Base-by-base conservation (phyloP, 2,329 filamentous ascomycete genomes). In the Phaeosphaeriaceae sp. region DNA sequence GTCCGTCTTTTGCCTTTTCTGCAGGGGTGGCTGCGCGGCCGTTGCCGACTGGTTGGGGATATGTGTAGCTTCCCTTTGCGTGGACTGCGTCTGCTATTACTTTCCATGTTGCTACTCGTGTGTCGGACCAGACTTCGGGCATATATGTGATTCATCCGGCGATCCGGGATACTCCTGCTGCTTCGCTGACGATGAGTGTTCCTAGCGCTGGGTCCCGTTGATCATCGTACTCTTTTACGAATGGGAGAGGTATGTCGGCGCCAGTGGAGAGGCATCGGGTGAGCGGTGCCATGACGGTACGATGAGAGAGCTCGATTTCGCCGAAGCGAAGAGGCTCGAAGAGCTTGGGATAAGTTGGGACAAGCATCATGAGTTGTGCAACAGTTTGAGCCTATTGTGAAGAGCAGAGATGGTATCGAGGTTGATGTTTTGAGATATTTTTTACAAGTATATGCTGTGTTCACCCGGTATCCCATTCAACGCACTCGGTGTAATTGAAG, bases 21-120 rank as follows among this genome's bases (percentile, higher is more conserved):
- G 63, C 52, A 0, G 67, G 58, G 44, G 73, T 63, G 0, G 80
- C 81, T 2, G 78, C 77, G 1, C 87, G 79, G 2, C 87, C 85
- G 5, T 83, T 74, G 0, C 79, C 79, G 75, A 83, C 87, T 0
- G 89, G 74, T 62, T 89, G 87, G 2, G 78, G 68, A 67, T 78
- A 87, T 40, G 88, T 84, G 61, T 77, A 82, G 15, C 77, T 79
- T 4, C 80, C 81, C 57, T 84, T 85, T 13, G 74, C 76, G 64
- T 90, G 86, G 0, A 88, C 83, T 1, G 80, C 81, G 20, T 84
- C 78, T 2, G 81, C 84, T 28, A 88, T 73, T 9, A 77, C 67
- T 52, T 78, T 82, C 86, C 86, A 89, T 0, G 74, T 80, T 1
- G 73, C 76, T 33, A 86, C 60, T 21, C 65, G 62, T 8, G 42